Evolutionary conservation across 306 rosid genomes (phyloP).

Genomic region (Cajanus cajan): DNA sequence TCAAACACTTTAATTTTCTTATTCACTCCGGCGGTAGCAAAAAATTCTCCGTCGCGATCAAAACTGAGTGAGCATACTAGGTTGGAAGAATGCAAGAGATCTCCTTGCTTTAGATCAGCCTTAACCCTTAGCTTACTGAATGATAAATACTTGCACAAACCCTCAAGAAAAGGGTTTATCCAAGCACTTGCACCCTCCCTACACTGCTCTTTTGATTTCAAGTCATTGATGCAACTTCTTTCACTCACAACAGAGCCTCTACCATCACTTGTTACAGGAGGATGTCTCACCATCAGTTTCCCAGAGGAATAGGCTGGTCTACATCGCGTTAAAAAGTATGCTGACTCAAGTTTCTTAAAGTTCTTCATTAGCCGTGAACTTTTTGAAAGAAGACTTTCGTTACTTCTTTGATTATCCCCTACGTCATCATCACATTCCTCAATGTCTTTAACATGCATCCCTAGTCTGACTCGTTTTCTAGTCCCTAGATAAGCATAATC

Average conservation of each 20-base stretch:
- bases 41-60: constrained; percentile 93
- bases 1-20: constrained; percentile 93
- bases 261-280: constrained; percentile 62
- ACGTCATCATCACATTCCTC: constrained; percentile 70
- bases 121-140: constrained; percentile 77
- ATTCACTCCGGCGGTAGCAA: constrained; percentile 95
- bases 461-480: constrained; percentile 77
- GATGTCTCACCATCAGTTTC: constrained; percentile 52
- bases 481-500: constrained; percentile 60
- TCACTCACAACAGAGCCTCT: constrained; percentile 68
- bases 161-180: constrained; percentile 95
- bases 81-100: constrained; percentile 92
- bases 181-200: constrained; percentile 71
- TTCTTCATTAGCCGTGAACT: constrained; percentile 82
- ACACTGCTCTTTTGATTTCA: constrained; percentile 55
- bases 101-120: constrained; percentile 98
- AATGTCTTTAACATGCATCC: constrained; percentile 27
- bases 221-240: constrained; percentile 68
- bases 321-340: constrained; percentile 79
- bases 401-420: constrained; percentile 44
- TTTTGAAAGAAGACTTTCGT: constrained; percentile 53
- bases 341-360: constrained; percentile 89
- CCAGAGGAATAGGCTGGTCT: constrained; percentile 51
- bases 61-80: constrained; percentile 87
- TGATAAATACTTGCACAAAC: constrained; percentile 93